Conservation (phyloP, 129 eudicot species). For the Smallanthus sonchifolius region DNA sequence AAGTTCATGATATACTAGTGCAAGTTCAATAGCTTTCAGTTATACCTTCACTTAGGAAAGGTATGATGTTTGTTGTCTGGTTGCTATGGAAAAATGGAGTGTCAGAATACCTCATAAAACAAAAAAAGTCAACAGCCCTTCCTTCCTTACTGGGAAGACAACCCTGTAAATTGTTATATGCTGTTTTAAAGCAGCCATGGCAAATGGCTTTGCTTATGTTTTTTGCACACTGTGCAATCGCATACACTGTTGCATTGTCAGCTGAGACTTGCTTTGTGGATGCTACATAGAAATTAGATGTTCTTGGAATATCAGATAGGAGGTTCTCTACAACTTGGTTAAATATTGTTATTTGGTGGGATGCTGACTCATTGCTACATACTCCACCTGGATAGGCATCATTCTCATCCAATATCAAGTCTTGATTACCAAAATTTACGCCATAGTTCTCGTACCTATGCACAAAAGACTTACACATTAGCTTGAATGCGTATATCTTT, state of each 20-base stretch:
- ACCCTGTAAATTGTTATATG: constrained; percentile 35
- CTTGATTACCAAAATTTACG: not conserved
- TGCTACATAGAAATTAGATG: constrained; percentile 46
- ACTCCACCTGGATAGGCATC: constrained; percentile 20
- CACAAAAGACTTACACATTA: not conserved
- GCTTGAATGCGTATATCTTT: no score
- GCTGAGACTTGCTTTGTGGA: constrained; percentile 25
- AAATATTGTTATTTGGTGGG: constrained; percentile 28
- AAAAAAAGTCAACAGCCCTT: constrained; percentile 40
- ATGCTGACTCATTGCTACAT: constrained; percentile 31
- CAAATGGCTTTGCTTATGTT: constrained; percentile 39
- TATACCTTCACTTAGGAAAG: constrained; percentile 37
- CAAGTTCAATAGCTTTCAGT: not conserved
- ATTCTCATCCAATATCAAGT: constrained; percentile 17
- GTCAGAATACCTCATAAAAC: constrained; percentile 53
- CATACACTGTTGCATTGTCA: constrained; percentile 33
- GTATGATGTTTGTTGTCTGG: constrained; percentile 32
- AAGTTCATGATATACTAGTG: not conserved
- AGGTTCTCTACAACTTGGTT: constrained; percentile 23
- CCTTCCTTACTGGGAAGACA: constrained; percentile 51
- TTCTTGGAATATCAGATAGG: constrained; percentile 42
- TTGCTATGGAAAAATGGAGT: constrained; percentile 28
- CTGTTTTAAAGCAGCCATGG: constrained; percentile 40
- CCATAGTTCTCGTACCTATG: constrained; percentile 47
- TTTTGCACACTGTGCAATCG: constrained; percentile 41